These are phyloP conservation scores for Hypoxylon crocopeplum DNA, from an alignment of 495 filamentous ascomycete species.

Conservation along the genomic window DNA sequence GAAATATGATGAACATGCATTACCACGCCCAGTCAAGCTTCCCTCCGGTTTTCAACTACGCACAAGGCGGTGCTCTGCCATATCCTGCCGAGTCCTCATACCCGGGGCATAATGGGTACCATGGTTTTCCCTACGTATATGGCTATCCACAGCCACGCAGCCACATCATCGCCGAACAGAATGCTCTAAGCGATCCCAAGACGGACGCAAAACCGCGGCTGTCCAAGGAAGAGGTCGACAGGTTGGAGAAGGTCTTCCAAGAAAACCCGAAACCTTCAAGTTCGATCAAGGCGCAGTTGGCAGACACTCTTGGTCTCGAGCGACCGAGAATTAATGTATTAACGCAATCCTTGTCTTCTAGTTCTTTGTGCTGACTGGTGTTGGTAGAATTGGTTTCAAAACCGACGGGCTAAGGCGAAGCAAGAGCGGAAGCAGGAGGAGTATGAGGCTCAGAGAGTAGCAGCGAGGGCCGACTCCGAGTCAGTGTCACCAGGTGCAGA, in stretches of 20 bases:
- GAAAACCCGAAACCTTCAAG: conserved; percentile 81
- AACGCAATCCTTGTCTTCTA: not conserved
- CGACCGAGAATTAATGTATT: conserved; percentile 76
- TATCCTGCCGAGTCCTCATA: too few species aligned
- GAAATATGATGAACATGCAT: conserved; percentile 43
- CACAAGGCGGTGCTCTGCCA: conserved; percentile 25
- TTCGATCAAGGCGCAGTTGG: conserved; percentile 75
- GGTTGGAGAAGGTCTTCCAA: conserved; percentile 75
- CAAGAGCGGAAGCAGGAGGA: conserved; percentile 76
- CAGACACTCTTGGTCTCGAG: conserved; percentile 74
- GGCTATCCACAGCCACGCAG: conserved; percentile 33
- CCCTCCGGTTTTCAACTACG: conserved; percentile 26
- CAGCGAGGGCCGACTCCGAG: conserved; percentile 55
- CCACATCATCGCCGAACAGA: conserved; percentile 34
- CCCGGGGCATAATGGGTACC: too few species aligned
- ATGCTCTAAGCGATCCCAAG: conserved; percentile 38
- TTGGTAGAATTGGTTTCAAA: conserved; percentile 88
- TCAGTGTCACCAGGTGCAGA: conserved; percentile 45
- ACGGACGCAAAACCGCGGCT: conserved; percentile 70
- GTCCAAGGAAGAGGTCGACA: conserved; percentile 82
- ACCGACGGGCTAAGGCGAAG: conserved; percentile 83
- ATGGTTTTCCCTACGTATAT: conserved; percentile 33
- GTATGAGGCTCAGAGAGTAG: conserved; percentile 61
- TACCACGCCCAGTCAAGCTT: conserved; percentile 28
- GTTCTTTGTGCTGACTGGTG: conserved; percentile 39